Base-by-base conservation (phyloP, 345 rosid species). In the Populus euphratica region DNA sequence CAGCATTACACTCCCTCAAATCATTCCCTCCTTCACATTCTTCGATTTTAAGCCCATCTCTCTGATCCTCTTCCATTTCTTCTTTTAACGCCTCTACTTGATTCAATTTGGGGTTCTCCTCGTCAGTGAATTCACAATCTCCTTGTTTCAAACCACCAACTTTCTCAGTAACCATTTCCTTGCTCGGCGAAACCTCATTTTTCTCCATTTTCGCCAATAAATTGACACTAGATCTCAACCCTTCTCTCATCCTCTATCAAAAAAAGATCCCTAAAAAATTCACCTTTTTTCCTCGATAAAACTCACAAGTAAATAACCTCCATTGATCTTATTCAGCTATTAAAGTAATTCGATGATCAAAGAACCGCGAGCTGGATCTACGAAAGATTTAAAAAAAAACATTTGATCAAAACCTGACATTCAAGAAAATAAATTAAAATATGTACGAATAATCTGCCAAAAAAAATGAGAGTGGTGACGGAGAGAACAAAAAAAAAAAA, bases 201-300 rank as follows among this genome's bases (percentile, higher is more conserved):
- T 18, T 63, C 71, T 83, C 85, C 23, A 75, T 77, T 64, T 78
- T 77, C 35, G 20, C 75, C 70, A 8, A 38, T 54, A 68, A 66
- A 77, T 68, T 63, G 21, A 74, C 76, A 13, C 76, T 43, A 1
- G 91, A 87, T 79, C 89, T 77, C 88, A 86, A 69, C 14, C 86
- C 84, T 62, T 77, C 76, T 68, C 68, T 83, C 92, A 91, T 83
- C 23, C 76, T 65, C 70, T 73, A 33, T 59, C 74, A 61, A 73
- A 41, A 59, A 18, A 38, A 43, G 75, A 61, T 67, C 80, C 83
- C 70, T 68, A 73, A 56, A 83, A 68, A 68, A 20, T 65, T 33
- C 2, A 5, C 39, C 72, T 49, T 10, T 54, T 69, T 33, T 50
- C 56, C 67, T 62, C 62, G 78, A 77, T 68, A 70, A 39, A 49